Base-by-base conservation (phyloP, 192 early-diverging fungal genomes). In the Coemansia sp. region DNA sequence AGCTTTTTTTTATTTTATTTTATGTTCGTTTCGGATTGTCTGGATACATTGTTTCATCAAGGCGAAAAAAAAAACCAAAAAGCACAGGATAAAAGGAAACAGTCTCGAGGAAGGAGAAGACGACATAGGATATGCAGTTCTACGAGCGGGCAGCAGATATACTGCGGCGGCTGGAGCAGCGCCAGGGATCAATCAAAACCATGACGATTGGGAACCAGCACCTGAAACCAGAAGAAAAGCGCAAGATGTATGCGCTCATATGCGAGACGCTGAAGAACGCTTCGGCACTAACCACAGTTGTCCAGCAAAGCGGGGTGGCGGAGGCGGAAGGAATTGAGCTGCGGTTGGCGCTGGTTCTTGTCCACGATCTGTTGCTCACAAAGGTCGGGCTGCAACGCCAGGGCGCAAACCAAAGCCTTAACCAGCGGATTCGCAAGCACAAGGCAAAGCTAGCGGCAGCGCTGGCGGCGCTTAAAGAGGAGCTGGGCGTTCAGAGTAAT, bases 331-430 rank as follows among this genome's bases (percentile, higher is more conserved):
- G 38, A 54, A 83, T 66, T 71, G 84, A 44, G 44, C 85, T 44
- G 14, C 68, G 69, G n/a, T 66, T 90, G 37, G 86, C 88, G 17
- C 65, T 87, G 55, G 74, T 95, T 0, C 86, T 96, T n/a, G 80
- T 90, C n/a, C 92, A 95, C 70, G 96, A 98, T 73, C 77, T 95
- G 17, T 71, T 96, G 13, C 89, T 98, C 71, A 88, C 90, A 25
- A 85, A 84, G 32, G 83, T 89, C 61, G 92, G 91, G 9, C 77
- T 98, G 32, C 87, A 89, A 42, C 67, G 64, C 12, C 77, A 73
- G 2, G 82, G 86, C 19, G 86, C 81, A 5, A 75, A 86, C 55
- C 79, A 65, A 19, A 85, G 83, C 42, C 86, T 90, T 32, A 94
- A 93, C 58, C 67, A 82, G 56, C 76, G 86, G 48, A 86, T 97